Evolutionary conservation across 2,329 filamentous ascomycete genomes (phyloP), one percentile per base, ranked within the genome.

Genomic region (Akanthomyces uredinophilus): DNA sequence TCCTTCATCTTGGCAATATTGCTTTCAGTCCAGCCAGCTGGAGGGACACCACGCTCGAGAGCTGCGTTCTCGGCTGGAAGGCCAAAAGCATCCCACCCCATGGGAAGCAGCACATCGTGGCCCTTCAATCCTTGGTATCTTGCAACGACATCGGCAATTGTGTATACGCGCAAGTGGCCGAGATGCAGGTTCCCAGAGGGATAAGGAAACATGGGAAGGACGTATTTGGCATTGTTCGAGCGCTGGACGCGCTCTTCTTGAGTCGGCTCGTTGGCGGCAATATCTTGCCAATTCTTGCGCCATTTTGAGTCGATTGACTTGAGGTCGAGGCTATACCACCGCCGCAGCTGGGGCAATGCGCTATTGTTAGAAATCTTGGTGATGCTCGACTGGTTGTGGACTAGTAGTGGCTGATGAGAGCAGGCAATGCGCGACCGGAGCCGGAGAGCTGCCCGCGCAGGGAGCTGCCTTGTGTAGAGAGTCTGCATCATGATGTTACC

Each of bases 1-100:
- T 85, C 80, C 79, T 92, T 96, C 92, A 96, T 96, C 69, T 84
- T 87, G 44, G 80, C 79, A 68, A 96, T 96, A 70, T 96, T 96
- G 67, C 81, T 79, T 70, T 81, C 82, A 0, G 92, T 96, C 92
- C 92, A 96, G 8, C 79, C 80, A 8, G 84, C 88, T 1, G 92
- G 92, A 69, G 90, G 85, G 64, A 94, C 82, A 14, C 91, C 90
- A 65, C 89, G 81, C 75, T 96, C 91, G 62, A 96, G 89, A 10
- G 92, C 92, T 20, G 92, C 92, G 76, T 96, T 96, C 74, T 96
- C 92, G 49, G 92, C 92, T 13, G 92, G 92, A 61, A 96, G 78
- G 2, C 92, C 92, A 76, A 96, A 96, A 5, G 91, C 90, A 79
- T 96, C 92, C 92, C 92, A 96, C 13, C 92, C 92, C 83, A 96